Evolutionary conservation across 2,329 filamentous ascomycete genomes (phyloP).

Genomic region (Immersiporthe knoxdaviesiana): DNA sequence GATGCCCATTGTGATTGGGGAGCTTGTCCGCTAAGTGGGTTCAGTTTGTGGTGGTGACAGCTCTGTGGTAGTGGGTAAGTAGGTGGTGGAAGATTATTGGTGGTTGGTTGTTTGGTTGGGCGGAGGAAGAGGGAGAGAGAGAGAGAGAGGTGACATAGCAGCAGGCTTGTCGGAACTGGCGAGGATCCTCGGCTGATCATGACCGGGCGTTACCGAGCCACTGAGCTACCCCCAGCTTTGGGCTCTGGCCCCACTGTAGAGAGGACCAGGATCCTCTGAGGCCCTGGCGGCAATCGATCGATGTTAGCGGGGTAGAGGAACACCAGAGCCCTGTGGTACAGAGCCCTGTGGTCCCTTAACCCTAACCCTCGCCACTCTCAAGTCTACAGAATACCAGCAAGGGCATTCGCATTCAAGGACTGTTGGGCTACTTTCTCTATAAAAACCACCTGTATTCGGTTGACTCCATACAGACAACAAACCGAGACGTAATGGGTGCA

Average conservation of each 20-base stretch:
- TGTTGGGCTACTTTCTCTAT: not conserved
- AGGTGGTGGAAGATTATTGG: not conserved
- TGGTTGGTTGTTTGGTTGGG: not conserved
- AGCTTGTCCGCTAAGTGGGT: not conserved
- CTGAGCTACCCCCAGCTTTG: not conserved
- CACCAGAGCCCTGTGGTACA: too few relatives aligned
- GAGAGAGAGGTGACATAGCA: not conserved
- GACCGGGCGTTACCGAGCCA: slow-evolving; percentile 12
- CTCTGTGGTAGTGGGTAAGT: not conserved
- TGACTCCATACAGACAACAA: not conserved
- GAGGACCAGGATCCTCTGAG: not conserved
- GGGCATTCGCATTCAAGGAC: not conserved
- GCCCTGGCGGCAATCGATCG: not conserved
- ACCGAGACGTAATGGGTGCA: too few relatives aligned
- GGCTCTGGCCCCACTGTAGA: not conserved
- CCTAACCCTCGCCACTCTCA: too few relatives aligned
- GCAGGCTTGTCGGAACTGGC: not conserved
- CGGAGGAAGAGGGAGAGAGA: too few relatives aligned
- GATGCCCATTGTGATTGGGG: slow-evolving; percentile 52
- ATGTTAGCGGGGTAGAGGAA: not conserved
- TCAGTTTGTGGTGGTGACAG: not conserved
- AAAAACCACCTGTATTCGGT: not conserved
- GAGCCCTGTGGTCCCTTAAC: too few relatives aligned
- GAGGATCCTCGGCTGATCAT: slow-evolving; percentile 11
- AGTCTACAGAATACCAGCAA: too few relatives aligned